Conservation (phyloP, 257 asterid species). For the Lycium barbarum region DNA sequence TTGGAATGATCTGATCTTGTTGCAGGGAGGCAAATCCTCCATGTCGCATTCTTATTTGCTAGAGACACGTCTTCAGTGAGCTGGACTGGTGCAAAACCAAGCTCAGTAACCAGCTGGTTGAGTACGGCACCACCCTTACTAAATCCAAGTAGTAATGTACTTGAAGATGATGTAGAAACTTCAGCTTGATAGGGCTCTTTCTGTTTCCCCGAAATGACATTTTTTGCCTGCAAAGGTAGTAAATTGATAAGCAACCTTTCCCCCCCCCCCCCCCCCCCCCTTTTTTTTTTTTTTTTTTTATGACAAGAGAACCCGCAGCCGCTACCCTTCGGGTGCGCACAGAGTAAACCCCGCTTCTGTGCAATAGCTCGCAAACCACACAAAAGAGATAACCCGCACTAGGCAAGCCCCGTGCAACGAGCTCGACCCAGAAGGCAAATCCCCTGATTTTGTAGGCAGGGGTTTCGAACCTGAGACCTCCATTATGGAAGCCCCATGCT, state of each 20-base stretch:
- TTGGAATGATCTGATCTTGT: conserved; percentile 62
- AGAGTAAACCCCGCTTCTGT: too few relatives aligned
- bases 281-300: too few relatives aligned
- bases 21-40: conserved; percentile 41
- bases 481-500: too few relatives aligned
- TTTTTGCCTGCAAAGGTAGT: conserved; percentile 58
- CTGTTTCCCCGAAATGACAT: conserved; percentile 50
- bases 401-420: too few relatives aligned
- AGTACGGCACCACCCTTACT: conserved; percentile 92
- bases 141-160: conserved; percentile 75
- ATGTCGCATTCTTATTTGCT: conserved; percentile 39
- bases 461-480: too few relatives aligned
- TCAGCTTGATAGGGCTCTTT: conserved; percentile 53
- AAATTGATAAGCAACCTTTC: background rate
- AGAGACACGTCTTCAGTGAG: conserved; percentile 37
- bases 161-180: conserved; percentile 46
- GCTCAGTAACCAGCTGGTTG: conserved; percentile 89
- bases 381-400: too few relatives aligned
- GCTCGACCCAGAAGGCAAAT: too few relatives aligned
- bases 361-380: too few relatives aligned
- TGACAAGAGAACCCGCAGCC: too few relatives aligned
- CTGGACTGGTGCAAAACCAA: conserved; percentile 51
- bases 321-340: too few relatives aligned
- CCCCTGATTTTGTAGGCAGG: too few relatives aligned
- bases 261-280: too few relatives aligned